Evolutionary conservation across 768 basidiomycete species (phyloP), one percentile per base, ranked within the genome.

Genomic region (Bullera alba): DNA sequence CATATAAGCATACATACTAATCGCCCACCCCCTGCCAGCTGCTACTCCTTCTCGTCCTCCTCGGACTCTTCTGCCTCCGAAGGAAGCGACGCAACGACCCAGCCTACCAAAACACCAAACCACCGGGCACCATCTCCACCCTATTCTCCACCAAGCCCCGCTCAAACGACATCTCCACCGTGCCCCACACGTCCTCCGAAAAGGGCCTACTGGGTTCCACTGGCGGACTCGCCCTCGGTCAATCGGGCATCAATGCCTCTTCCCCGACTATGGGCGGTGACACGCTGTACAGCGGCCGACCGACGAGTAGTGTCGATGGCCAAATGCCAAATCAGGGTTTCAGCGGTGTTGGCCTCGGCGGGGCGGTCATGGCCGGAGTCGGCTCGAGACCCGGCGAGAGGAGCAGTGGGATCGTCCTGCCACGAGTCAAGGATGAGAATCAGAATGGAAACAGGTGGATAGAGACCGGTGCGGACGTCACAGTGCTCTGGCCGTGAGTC

Each of bases 401-500:
- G 17, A 58, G 48, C 19, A 60, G 59, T 27, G 65, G 70, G 15
- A 55, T 63, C 17, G 62, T 70, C n/a, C 45, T 71, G 22, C 63
- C 67, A 5, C 42, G 69, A 36, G 67, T 71, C 2, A 57, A 51
- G 46, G 69, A 71, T 49, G 69, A 71, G 51, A 71, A 71, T 50
- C 67, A 69, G 36, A 56, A 42, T 42, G 69, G 63, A 0, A 56
- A 69, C 25, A 55, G 56, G 36, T 67, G 60, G 56, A 71, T 71
- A 26, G 57, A 67, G 43, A 61, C 69, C 4, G 67, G 65, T 15
- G 48, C 55, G 29, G 65, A 63, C 21, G 71, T 70, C 16, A 57
- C 63, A 1, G 71, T 70, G 2, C 32, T 72, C 7, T 73, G 71
- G 71, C 67, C 71, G 59, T 69, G 41, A 63, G 67, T 63, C 23